Conservation (phyloP, 2,329 filamentous ascomycete genomes). For the Fusarium camptoceras region DNA sequence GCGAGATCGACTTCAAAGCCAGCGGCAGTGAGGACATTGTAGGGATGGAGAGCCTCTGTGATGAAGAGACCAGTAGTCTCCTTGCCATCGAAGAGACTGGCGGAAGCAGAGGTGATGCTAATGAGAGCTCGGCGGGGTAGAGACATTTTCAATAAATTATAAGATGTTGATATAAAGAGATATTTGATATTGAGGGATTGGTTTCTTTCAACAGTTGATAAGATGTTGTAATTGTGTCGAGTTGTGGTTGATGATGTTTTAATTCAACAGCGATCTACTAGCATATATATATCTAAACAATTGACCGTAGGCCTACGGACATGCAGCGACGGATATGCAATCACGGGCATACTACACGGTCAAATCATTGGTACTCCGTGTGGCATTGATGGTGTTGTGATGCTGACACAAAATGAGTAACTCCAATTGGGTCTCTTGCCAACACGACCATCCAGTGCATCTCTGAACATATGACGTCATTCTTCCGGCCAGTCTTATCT, state of each 20-base stretch:
- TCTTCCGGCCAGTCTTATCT: not conserved
- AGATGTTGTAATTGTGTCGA: not conserved
- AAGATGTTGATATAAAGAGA: too few species aligned
- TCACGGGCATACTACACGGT: rapidly evolving
- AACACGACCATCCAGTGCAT: not conserved
- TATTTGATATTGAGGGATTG: not conserved
- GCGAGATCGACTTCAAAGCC: conserved; percentile 17
- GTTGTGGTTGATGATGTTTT: not conserved
- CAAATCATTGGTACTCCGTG: not conserved
- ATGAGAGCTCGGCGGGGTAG: conserved; percentile 24
- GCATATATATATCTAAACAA: not conserved
- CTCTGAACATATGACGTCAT: not conserved
- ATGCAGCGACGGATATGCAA: not conserved
- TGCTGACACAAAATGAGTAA: not conserved
- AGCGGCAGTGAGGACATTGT: conserved; percentile 10
- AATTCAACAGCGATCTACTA: not conserved
- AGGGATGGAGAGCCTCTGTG: conserved; percentile 9
- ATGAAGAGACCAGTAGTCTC: conserved; percentile 21
- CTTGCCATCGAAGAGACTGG: conserved; percentile 16
- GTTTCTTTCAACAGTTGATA: not conserved
- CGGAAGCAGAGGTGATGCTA: conserved; percentile 22
- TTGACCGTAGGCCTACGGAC: not conserved
- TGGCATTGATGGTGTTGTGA: not conserved
- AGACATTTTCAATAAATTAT: conserved; percentile 1
- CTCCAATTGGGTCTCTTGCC: not conserved